These are phyloP conservation scores for Penicillium sp. DNA, from an alignment of 2,329 filamentous ascomycete genomes.

Conservation along the genomic window DNA sequence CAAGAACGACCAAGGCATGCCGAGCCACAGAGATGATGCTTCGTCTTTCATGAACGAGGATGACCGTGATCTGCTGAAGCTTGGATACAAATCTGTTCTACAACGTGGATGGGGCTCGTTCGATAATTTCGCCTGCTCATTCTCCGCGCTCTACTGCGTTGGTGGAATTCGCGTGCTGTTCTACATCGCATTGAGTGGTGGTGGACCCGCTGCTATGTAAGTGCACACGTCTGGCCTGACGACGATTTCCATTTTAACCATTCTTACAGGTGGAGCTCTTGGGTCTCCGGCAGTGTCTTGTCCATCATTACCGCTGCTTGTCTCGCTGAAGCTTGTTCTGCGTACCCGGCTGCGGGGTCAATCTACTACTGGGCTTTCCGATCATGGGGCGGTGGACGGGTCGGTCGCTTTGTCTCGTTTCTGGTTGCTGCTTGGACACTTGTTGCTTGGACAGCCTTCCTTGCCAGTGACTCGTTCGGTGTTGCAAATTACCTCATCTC, in stretches of 20 bases:
- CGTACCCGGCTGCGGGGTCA: constrained; percentile 30
- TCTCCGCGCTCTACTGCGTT: constrained; percentile 28
- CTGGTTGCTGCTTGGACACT: constrained; percentile 57
- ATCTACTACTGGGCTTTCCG: constrained; percentile 34
- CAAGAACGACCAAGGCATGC: constrained; percentile 11
- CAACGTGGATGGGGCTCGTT: constrained; percentile 27
- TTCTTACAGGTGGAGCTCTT: constrained; percentile 21
- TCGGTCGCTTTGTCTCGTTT: constrained; percentile 40
- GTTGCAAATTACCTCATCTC: constrained; percentile 30
- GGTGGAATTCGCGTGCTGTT: constrained; percentile 30
- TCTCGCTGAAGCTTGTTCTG: constrained; percentile 32
- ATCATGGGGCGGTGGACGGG: constrained; percentile 25
- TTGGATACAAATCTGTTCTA: constrained; percentile 27
- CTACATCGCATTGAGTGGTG: constrained; percentile 28
- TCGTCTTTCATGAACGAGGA: constrained; percentile 22
- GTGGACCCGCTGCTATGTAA: constrained; percentile 25
- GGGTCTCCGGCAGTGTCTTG: constrained; percentile 23
- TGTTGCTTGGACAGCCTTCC: constrained; percentile 52
- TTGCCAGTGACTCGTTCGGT: constrained; percentile 26
- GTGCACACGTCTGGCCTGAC: neutral
- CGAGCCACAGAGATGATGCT: constrained; percentile 5
- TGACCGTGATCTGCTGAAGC: constrained; percentile 24
- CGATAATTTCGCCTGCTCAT: constrained; percentile 30
- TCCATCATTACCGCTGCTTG: constrained; percentile 29
- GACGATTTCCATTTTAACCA: neutral